These are phyloP conservation scores for Cladobotryum mycophilum DNA, from an alignment of 2,329 filamentous ascomycete species.

Conservation along the genomic window DNA sequence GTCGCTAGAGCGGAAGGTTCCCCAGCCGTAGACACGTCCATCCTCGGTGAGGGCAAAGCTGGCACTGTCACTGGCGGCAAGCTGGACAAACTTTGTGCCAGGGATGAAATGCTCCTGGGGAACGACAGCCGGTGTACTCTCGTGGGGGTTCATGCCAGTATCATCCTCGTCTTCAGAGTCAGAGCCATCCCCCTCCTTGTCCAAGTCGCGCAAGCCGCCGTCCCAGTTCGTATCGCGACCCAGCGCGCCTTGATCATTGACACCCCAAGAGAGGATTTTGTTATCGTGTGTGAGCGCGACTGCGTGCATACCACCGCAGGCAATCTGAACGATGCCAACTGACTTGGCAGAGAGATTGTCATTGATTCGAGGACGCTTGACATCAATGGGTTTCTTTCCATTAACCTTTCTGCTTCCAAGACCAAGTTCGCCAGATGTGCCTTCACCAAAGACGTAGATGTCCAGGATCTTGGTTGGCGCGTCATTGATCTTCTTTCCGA, in stretches of 20 bases:
- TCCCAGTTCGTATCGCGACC: constrained; percentile 67
- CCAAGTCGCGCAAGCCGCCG: constrained; percentile 54
- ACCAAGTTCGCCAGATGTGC: constrained; percentile 11
- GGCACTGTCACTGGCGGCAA: constrained; percentile 67
- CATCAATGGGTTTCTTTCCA: constrained; percentile 59
- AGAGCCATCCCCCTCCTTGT: constrained; percentile 42
- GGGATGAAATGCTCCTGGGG: constrained; percentile 53
- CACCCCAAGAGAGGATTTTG: constrained; percentile 79
- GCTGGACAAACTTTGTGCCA: constrained; percentile 54
- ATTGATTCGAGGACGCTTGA: constrained; percentile 77
- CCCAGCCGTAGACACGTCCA: constrained; percentile 76
- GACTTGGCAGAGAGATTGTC: constrained; percentile 56
- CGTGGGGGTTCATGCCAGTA: constrained; percentile 62
- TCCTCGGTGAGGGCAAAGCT: constrained; percentile 71
- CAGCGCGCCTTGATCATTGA: constrained; percentile 78
- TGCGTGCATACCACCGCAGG: constrained; percentile 77
- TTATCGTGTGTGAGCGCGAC: constrained; percentile 72
- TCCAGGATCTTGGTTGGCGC: constrained; percentile 17
- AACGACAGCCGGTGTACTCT: constrained; percentile 60
- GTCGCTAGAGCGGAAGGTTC: constrained; percentile 65
- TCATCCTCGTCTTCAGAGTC: constrained; percentile 57
- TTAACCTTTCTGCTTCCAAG: constrained; percentile 42
- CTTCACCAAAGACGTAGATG: constrained; percentile 14
- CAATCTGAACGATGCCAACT: constrained; percentile 68
- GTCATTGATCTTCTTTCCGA: constrained; percentile 66